Base-by-base conservation (phyloP, 345 rosid genomes). In the Hirschfeldia incana region DNA sequence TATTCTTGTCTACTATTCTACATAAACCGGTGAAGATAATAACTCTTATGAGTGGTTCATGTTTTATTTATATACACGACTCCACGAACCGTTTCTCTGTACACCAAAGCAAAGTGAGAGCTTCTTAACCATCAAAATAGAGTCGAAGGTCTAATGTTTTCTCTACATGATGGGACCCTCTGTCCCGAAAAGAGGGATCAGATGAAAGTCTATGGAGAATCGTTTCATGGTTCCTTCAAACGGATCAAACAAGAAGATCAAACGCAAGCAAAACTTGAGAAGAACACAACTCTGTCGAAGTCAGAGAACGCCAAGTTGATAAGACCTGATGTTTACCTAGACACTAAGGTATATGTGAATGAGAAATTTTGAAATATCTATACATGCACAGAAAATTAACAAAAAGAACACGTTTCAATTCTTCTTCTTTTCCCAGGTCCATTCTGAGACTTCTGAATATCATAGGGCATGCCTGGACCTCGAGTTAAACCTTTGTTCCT, bases 401-500 rank as follows among this genome's bases (percentile, higher is more conserved):
- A 7, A 34, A 73, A 68, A 34, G 68, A 69, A 36, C 61, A 53
- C 64, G 72, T 61, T 70, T 75, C 17, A 62, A 37, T 32, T 39
- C 3, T 69, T 4, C 16, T 5, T 4, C 16, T 5, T 17, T 58
- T 37, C 55, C 6, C 60, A 74, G 83, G 15, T 27, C 3, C 62
- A 63, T 12, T 80, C 73, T 26, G 84, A 85, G 82, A 84, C 91
- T 36, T 75, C 73, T 4, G 81, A 63, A 64, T 91, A 87, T 81
- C 90, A 86, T 11, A 81, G 85, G 80, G 81, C 73, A 51, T 77
- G 77, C 77, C 77, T 80, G 11, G 91, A 93, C 76, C 97, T 93
- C 28, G 89, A 88, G 79, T 87, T 93, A 11, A 89, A 91, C 83
- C 88, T 89, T 53, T 76, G 55, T 61, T 65, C 76, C 0, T 85